phyloP scores from a whole-genome alignment of 768 basidiomycete genomes.

The Tricholoma bakamatsutake region DNA sequence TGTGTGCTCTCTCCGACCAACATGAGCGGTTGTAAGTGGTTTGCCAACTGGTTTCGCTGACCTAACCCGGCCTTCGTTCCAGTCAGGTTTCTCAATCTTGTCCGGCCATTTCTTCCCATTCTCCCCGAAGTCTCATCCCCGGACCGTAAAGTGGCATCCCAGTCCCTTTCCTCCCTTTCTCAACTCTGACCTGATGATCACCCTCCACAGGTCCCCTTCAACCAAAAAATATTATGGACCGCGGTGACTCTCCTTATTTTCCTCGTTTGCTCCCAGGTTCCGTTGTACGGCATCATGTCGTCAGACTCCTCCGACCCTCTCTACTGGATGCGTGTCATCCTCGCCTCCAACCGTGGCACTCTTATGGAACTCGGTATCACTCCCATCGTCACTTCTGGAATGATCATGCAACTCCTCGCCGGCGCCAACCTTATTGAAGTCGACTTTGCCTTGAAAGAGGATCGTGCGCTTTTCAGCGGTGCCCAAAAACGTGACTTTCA shows the following conservation, averaged over 20 bases:
- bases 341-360: constrained; percentile 96
- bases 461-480: constrained; percentile 89
- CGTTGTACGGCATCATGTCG: constrained; percentile 98
- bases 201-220: constrained; percentile 92
- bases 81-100: constrained; percentile 98
- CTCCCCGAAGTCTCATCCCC: constrained; percentile 97
- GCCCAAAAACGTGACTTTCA: constrained; percentile 91
- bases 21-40: constrained; percentile 87
- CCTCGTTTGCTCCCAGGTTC: constrained; percentile 98
- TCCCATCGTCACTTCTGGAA: constrained; percentile 95
- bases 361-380: constrained; percentile 99
- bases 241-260: constrained; percentile 99
- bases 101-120: constrained; percentile 95
- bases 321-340: constrained; percentile 99
- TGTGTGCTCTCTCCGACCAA: no score
- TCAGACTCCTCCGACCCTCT: constrained; percentile 98
- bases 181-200: no score
- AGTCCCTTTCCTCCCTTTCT: no score
- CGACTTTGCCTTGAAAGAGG: constrained; percentile 96
- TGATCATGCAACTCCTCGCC: constrained; percentile 99
- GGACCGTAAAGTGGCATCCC: constrained; percentile 97
- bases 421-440: constrained; percentile 98
- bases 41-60: no score
- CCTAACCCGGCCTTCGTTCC: no score
- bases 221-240: constrained; percentile 98